Percentiles rank a stretch among this genome's conserved stretches.
Conservation (phyloP, 129 eudicot species). For the Mikania micrantha region DNA sequence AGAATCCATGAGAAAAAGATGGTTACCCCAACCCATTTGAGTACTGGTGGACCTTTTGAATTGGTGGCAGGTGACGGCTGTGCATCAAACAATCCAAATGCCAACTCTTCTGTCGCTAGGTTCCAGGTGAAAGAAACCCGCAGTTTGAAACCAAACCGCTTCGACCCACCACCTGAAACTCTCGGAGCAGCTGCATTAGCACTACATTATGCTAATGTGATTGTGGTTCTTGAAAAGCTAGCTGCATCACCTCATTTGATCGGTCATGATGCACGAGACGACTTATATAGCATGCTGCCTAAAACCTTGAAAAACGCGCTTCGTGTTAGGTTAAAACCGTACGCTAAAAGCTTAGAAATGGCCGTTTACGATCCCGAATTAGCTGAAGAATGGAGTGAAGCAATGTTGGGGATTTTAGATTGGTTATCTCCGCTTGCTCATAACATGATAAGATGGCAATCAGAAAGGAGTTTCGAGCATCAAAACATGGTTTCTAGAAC, state of each 20-base stretch:
- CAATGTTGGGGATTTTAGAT: slow-evolving; percentile 51
- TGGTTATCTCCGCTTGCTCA: slow-evolving; percentile 89
- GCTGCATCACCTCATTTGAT: slow-evolving; percentile 69
- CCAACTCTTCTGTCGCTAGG: slow-evolving; percentile 10
- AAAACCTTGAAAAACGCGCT: slow-evolving; percentile 44
- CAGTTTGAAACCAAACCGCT: slow-evolving; percentile 15
- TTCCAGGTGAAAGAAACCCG: slow-evolving; percentile 15
- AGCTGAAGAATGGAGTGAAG: slow-evolving; percentile 73
- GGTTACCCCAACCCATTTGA: slow-evolving; percentile 18
- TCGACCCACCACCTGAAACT: slow-evolving; percentile 48
- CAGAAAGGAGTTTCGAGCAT: slow-evolving; percentile 76
- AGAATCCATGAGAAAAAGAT: slow-evolving; percentile 28
- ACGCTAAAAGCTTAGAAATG: slow-evolving; percentile 34
- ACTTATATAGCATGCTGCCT: slow-evolving; percentile 67
- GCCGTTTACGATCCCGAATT: slow-evolving; percentile 46
- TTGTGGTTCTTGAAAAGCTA: slow-evolving; percentile 66
- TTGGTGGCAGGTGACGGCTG: slow-evolving; percentile 32
- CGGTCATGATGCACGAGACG: slow-evolving; percentile 72
- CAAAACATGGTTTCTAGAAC: slow-evolving; percentile 53
- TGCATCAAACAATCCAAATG: slow-evolving; percentile 19
- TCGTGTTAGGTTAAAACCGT: slow-evolving; percentile 55
- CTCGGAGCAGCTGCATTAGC: slow-evolving; percentile 75
- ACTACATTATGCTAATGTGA: slow-evolving; percentile 68
- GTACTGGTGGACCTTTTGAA: slow-evolving; percentile 24
- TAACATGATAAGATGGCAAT: slow-evolving; percentile 77